A percentile compares a stretch with the other conserved stretches of the same genome.
Conservation (phyloP, 495 filamentous ascomycete genomes). For the Penicillium coffeae region DNA sequence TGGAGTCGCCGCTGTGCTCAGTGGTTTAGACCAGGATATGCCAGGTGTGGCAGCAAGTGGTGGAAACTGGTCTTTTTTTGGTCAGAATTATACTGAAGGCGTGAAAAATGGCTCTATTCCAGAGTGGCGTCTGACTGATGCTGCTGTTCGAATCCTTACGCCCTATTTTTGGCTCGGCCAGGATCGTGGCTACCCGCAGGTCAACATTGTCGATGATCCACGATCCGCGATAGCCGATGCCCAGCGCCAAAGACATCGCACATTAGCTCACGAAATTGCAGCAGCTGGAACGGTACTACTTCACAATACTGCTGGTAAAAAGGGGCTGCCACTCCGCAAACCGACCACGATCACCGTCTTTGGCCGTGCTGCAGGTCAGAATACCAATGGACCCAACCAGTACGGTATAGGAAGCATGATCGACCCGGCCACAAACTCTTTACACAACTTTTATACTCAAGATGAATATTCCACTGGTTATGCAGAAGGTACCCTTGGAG, state of each 20-base stretch:
- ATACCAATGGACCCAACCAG: slow-evolving; percentile 62
- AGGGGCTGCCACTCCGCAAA: slow-evolving; percentile 54
- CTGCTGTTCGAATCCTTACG: too few relatives aligned
- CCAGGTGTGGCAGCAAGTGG: slow-evolving; percentile 17
- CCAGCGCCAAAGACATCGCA: slow-evolving; percentile 51
- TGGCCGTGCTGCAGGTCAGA: slow-evolving; percentile 59
- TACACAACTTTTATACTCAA: too few relatives aligned
- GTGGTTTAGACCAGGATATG: slow-evolving; percentile 52
- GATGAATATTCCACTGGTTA: slow-evolving; percentile 50
- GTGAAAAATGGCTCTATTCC: too few relatives aligned
- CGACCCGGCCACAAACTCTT: too few relatives aligned
- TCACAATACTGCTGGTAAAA: slow-evolving; percentile 57
- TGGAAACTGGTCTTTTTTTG: too few relatives aligned
- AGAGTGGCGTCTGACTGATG: too few relatives aligned
- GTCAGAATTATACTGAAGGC: too few relatives aligned
- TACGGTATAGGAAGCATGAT: neutral
- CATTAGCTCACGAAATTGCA: slow-evolving; percentile 57
- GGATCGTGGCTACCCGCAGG: slow-evolving; percentile 44
- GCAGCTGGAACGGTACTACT: slow-evolving; percentile 62
- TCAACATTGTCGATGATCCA: slow-evolving; percentile 59
- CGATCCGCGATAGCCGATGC: slow-evolving; percentile 69
- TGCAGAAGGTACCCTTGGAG: slow-evolving; percentile 51
- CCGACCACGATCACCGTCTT: slow-evolving; percentile 56
- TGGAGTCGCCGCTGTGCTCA: slow-evolving; percentile 41
- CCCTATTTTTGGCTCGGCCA: slow-evolving; percentile 52